A percentile compares a stretch with the other conserved stretches of the same genome.
Conservation (phyloP, 192 early-diverging fungal genomes). For the Linnemannia exigua region DNA sequence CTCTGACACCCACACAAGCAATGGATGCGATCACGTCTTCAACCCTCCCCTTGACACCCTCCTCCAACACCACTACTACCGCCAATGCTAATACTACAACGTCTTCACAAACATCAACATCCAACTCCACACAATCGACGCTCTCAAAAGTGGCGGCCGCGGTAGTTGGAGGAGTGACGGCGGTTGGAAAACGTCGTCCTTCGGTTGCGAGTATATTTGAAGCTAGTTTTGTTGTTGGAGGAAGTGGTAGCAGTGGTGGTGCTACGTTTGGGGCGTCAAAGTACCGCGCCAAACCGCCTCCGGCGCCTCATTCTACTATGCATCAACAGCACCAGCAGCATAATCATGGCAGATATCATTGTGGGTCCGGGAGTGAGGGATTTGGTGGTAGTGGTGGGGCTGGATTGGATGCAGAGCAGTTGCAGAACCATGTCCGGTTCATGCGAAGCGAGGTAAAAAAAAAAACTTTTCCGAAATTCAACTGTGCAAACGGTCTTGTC, state of each 20-base stretch:
- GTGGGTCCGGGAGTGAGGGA: neutral
- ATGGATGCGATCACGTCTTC: neutral
- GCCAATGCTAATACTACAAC: neutral
- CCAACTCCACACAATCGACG: conserved; percentile 9
- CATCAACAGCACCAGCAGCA: neutral
- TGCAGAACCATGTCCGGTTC: conserved; percentile 15
- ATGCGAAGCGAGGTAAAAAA: conserved; percentile 29
- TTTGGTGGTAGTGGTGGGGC: neutral
- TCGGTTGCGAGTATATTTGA: neutral
- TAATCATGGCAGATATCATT: neutral
- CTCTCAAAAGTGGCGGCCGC: conserved; percentile 40
- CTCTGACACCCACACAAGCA: neutral
- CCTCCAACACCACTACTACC: neutral
- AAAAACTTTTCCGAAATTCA: too few relatives aligned
- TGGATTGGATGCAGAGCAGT: conserved; percentile 17
- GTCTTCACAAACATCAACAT: neutral
- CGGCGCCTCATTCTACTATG: neutral
- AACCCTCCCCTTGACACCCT: neutral
- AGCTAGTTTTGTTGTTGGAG: neutral
- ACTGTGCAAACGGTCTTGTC: neutral
- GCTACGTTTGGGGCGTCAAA: neutral
- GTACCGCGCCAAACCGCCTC: neutral
- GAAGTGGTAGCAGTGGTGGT: too few relatives aligned
- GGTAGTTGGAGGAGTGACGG: conserved; percentile 32
- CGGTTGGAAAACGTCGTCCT: conserved; percentile 28